Percentiles rank a stretch among this genome's conserved stretches.
Evolutionary conservation across 176 grass and related monocot species (phyloP).

Genomic region (Luzula sylvatica): DNA sequence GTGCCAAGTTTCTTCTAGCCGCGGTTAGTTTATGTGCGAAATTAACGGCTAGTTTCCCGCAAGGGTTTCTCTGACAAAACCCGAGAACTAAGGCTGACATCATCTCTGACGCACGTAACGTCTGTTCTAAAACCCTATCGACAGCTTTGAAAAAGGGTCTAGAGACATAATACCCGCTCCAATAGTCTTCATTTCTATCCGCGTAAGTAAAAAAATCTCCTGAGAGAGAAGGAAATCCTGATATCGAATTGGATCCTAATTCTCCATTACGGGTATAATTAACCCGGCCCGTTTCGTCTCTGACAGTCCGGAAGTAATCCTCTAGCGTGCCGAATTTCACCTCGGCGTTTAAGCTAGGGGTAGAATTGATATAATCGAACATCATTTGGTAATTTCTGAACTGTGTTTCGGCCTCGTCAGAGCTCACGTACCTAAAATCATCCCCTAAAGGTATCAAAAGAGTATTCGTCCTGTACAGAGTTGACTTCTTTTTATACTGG

Average conservation of each 20-base stretch:
- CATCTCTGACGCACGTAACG: constrained; percentile 85
- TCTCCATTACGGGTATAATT: constrained; percentile 74
- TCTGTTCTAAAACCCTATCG: constrained; percentile 83
- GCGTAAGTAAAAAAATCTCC: constrained; percentile 98
- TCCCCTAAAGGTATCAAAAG: constrained; percentile 94
- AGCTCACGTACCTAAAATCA: constrained; percentile 88
- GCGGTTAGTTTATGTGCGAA: constrained; percentile 93
- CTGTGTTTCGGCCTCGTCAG: constrained; percentile 81
- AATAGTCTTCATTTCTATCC: constrained; percentile 92
- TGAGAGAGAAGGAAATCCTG: constrained; percentile 89
- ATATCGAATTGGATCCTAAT: constrained; percentile 65
- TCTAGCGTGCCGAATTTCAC: constrained; percentile 92
- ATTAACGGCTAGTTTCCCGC: constrained; percentile 56
- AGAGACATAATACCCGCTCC: constrained; percentile 98
- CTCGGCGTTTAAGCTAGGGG: constrained; percentile 70
- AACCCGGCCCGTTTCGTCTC: constrained; percentile 71
- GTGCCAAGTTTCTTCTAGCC: constrained; percentile 89
- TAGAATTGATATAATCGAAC: constrained; percentile 94
- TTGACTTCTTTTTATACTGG: constrained; percentile 96
- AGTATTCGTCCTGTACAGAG: constrained; percentile 87
- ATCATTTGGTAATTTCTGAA: constrained; percentile 89
- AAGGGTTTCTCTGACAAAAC: constrained; percentile 82
- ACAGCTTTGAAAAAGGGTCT: constrained; percentile 97
- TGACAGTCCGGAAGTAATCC: constrained; percentile 82
- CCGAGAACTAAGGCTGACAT: constrained; percentile 76